A percentile compares a stretch with the other conserved stretches of the same genome.
These are phyloP conservation scores for Abrus pulchellus DNA, from an alignment of 306 rosid species.

Conservation along the genomic window DNA sequence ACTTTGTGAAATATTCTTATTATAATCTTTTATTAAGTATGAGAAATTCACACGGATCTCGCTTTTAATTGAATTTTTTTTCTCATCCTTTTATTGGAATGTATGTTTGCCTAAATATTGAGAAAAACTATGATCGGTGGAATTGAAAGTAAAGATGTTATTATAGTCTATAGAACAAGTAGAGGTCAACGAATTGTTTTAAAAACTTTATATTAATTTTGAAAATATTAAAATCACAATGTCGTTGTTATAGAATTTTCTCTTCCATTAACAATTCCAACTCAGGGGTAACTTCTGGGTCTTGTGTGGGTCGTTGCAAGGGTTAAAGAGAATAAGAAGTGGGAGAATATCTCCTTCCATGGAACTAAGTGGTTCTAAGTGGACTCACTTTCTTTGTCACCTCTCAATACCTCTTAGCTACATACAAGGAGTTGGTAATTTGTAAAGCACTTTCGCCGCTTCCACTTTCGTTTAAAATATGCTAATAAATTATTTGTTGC, in stretches of 20 bases:
- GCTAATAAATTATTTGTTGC: constrained; percentile 55
- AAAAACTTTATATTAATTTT: not conserved
- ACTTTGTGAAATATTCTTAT: not conserved
- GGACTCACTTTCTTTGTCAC: constrained; percentile 65
- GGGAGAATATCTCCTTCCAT: constrained; percentile 56
- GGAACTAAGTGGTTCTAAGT: constrained; percentile 60
- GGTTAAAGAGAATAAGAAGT: constrained; percentile 44
- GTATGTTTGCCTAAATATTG: not conserved
- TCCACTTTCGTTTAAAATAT: constrained; percentile 67
- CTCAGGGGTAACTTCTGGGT: constrained; percentile 12
- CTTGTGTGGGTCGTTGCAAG: constrained; percentile 40
- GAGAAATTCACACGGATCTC: not conserved
- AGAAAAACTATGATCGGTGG: not conserved
- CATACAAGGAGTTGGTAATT: constrained; percentile 51
- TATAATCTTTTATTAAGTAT: not conserved
- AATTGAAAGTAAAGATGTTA: not conserved
- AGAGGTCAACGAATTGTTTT: not conserved
- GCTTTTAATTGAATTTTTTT: not conserved
- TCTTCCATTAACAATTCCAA: not conserved
- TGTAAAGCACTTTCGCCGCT: constrained; percentile 54
- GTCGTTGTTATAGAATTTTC: not conserved
- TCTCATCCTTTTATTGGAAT: too few species aligned
- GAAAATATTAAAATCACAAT: not conserved
- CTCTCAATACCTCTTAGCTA: constrained; percentile 46
- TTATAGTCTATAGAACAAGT: not conserved